Conservation (phyloP, 2,329 filamentous ascomycete species). For the Xenoacremonium recifei region DNA sequence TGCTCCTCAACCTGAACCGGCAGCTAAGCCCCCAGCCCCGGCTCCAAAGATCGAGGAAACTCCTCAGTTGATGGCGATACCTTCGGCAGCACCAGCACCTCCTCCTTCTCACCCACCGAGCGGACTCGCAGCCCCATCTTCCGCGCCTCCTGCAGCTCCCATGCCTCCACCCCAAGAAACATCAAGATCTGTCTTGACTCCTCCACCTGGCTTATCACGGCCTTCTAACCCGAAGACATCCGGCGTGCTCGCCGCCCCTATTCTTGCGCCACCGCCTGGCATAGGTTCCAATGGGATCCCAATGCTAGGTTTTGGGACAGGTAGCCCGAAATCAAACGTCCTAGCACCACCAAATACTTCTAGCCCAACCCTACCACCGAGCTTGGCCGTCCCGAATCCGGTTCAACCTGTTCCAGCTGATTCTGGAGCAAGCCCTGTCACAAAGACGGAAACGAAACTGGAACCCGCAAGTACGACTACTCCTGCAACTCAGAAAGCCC, state of each 20-base stretch:
- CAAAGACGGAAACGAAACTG: background rate
- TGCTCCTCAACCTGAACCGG: background rate
- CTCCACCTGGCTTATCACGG: constrained; percentile 21
- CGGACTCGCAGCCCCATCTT: constrained; percentile 9
- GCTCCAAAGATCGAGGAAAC: constrained; percentile 6
- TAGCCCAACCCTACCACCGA: constrained; percentile 24
- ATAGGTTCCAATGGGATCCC: constrained; percentile 26
- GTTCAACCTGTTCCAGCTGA: no score
- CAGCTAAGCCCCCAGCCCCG: no score
- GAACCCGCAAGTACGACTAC: background rate
- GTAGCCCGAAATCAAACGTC: constrained; percentile 39
- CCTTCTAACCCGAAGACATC: constrained; percentile 26
- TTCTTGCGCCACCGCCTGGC: constrained; percentile 35
- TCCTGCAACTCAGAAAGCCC: constrained; percentile 1
- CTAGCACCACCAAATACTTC: constrained; percentile 45
- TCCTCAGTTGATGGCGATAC: constrained; percentile 16
- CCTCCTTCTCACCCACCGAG: constrained; percentile 10
- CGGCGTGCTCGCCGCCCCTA: constrained; percentile 36
- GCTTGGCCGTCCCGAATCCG: constrained; percentile 15
- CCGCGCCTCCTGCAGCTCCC: constrained; percentile 7
- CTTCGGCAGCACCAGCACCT: constrained; percentile 16
- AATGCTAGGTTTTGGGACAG: constrained; percentile 21
- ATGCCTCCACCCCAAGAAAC: constrained; percentile 8
- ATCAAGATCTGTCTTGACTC: constrained; percentile 12
- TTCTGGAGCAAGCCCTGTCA: background rate